These are phyloP conservation scores for Calycina herbarum DNA, from an alignment of 2,329 filamentous ascomycete genomes.

Conservation along the genomic window DNA sequence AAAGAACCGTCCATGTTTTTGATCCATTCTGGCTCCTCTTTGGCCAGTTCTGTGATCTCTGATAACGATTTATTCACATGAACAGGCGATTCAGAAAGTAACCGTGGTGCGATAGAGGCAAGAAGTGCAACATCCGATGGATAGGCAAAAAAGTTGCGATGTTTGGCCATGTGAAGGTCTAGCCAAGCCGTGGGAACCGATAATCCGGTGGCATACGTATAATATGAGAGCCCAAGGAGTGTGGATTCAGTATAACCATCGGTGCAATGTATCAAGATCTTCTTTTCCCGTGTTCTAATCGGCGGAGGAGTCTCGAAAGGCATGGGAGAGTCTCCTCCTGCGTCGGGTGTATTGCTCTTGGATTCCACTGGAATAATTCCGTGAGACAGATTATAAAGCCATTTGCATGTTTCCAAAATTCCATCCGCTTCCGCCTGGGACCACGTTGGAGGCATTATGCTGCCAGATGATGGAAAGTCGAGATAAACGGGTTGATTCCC, in stretches of 20 bases:
- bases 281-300: constrained; percentile 45
- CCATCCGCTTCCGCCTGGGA: constrained; percentile 80
- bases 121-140: constrained; percentile 84
- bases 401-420: constrained; percentile 82
- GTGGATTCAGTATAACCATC: constrained; percentile 97
- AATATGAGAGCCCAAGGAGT: constrained; percentile 85
- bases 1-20: constrained; percentile 83
- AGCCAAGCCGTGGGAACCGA: constrained; percentile 87
- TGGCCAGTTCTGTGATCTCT: constrained; percentile 54
- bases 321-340: constrained; percentile 59
- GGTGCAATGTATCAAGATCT: constrained; percentile 86
- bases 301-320: constrained; percentile 24
- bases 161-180: constrained; percentile 73
- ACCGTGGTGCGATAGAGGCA: constrained; percentile 70
- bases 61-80: constrained; percentile 49
- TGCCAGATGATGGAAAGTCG: constrained; percentile 94
- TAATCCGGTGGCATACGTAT: constrained; percentile 83
- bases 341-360: constrained; percentile 34
- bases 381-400: constrained; percentile 83
- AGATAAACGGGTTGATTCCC: constrained; percentile 48
- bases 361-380: constrained; percentile 46
- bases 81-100: constrained; percentile 70
- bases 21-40: constrained; percentile 75
- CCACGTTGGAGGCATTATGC: constrained; percentile 81
- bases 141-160: constrained; percentile 95